Percentiles rank a stretch among this genome's conserved stretches.
phyloP scores from a whole-genome alignment of 2,329 filamentous ascomycete genomes.

The Neocatenulostroma microsporum region DNA sequence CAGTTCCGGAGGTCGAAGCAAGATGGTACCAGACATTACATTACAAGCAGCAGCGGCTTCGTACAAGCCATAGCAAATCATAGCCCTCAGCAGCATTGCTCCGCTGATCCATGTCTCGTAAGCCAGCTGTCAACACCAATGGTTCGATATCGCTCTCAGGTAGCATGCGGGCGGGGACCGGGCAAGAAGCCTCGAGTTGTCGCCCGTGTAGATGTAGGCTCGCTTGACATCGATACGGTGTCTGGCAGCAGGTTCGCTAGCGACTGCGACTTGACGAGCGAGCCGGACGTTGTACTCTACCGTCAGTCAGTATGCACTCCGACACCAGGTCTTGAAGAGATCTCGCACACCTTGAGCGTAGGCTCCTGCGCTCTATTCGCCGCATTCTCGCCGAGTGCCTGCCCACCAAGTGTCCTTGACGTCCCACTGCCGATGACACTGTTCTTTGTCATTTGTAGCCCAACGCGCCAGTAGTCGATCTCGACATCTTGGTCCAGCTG shows the following conservation, averaged over 20 bases:
- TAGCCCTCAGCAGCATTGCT: background rate
- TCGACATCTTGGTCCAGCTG: slow-evolving; percentile 29
- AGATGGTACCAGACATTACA: slow-evolving; percentile 3
- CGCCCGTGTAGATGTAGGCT: background rate
- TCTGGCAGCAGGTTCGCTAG: slow-evolving; percentile 4
- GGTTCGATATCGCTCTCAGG: background rate
- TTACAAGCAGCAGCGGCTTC: background rate
- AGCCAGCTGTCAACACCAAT: background rate
- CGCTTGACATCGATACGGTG: background rate
- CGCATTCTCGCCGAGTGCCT: background rate
- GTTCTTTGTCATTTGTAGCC: slow-evolving; percentile 3
- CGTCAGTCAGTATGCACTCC: no score
- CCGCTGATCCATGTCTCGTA: background rate
- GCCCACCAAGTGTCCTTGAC: no score
- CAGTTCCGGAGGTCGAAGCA: no score
- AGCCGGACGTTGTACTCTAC: background rate
- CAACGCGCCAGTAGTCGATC: slow-evolving; percentile 24
- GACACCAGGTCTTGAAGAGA: no score
- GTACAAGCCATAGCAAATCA: no score
- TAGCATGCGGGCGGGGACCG: background rate
- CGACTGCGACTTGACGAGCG: slow-evolving; percentile 3
- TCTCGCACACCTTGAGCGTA: background rate
- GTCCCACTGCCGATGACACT: background rate
- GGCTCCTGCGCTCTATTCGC: background rate
- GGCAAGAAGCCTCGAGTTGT: background rate